A percentile compares a stretch with the other conserved stretches of the same genome.
These are phyloP conservation scores for Zygosaccharomyces bisporus DNA, from an alignment of 805 yeast genomes.

Conservation along the genomic window DNA sequence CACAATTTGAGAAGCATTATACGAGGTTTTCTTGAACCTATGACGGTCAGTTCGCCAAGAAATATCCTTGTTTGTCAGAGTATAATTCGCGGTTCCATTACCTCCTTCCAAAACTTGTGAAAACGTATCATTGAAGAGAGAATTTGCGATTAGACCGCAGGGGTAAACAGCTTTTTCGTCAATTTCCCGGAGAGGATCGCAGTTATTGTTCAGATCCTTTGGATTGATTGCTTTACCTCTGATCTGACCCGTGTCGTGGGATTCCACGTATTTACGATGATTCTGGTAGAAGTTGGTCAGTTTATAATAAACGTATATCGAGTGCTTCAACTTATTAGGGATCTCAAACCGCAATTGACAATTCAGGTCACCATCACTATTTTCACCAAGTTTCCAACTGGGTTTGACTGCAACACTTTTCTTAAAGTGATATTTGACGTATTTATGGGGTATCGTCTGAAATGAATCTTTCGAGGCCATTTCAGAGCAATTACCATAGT, in stretches of 20 bases:
- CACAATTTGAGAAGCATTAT: conserved; percentile 55
- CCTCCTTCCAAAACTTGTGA: conserved; percentile 42
- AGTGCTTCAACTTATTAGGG: conserved; percentile 65
- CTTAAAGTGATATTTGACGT: conserved; percentile 60
- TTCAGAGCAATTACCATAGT: conserved; percentile 67
- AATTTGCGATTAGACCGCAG: conserved; percentile 80
- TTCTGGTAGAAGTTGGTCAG: conserved; percentile 91
- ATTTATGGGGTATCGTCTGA: conserved; percentile 54
- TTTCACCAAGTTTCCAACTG: conserved; percentile 54
- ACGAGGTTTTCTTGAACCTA: conserved; percentile 60
- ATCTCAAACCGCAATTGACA: conserved; percentile 72
- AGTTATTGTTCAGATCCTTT: conserved; percentile 44
- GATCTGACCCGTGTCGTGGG: conserved; percentile 76
- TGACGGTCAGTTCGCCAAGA: conserved; percentile 70
- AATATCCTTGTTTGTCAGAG: conserved; percentile 52
- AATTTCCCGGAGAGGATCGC: conserved; percentile 37
- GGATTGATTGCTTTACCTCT: conserved; percentile 66
- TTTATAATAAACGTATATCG: conserved; percentile 75
- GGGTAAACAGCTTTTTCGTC: conserved; percentile 55
- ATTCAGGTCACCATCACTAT: conserved; percentile 39
- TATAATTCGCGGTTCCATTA: conserved; percentile 36
- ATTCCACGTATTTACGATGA: conserved; percentile 88
- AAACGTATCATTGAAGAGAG: conserved; percentile 74
- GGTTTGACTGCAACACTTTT: conserved; percentile 40
- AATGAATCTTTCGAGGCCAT: conserved; percentile 45